Conservation (phyloP, 2,329 filamentous ascomycete species). For the Periconia macrospinosa region DNA sequence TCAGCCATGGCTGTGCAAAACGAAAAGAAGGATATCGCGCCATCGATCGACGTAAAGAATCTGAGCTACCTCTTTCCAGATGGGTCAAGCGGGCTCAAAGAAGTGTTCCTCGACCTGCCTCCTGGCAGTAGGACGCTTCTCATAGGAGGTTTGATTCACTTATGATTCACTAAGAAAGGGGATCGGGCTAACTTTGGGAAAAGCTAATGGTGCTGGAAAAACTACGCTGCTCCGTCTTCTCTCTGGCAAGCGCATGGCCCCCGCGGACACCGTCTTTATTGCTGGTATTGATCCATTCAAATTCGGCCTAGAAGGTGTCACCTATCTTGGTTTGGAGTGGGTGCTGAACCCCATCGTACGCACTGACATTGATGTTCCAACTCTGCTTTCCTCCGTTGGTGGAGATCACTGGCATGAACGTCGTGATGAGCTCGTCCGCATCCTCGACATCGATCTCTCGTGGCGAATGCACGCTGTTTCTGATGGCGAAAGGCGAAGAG, state of each 20-base stretch:
- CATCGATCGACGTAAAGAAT: constrained; percentile 71
- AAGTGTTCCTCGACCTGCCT: constrained; percentile 77
- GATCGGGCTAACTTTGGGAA: constrained; percentile 2
- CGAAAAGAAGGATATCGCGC: constrained; percentile 36
- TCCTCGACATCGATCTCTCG: constrained; percentile 86
- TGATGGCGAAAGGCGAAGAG: constrained; percentile 86
- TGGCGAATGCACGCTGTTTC: constrained; percentile 98
- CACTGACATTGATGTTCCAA: constrained; percentile 88
- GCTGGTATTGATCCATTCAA: constrained; percentile 90
- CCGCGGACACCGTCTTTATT: constrained; percentile 72
- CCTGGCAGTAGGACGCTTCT: constrained; percentile 83
- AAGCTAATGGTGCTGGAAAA: constrained; percentile 93
- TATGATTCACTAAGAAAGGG: constrained; percentile 15
- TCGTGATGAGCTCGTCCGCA: constrained; percentile 80
- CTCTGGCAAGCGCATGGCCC: constrained; percentile 91
- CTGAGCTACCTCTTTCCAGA: constrained; percentile 91
- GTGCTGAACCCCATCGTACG: constrained; percentile 95
- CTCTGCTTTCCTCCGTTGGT: constrained; percentile 82
- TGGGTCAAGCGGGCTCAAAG: constrained; percentile 73
- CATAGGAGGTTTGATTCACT: constrained; percentile 68
- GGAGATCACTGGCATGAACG: constrained; percentile 80
- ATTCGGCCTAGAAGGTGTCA: constrained; percentile 86
- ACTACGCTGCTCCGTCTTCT: constrained; percentile 94
- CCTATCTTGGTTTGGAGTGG: constrained; percentile 97
- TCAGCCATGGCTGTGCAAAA: constrained; percentile 24